A percentile compares a stretch with the other conserved stretches of the same genome.
These are phyloP conservation scores for Cichorium intybus DNA, from an alignment of 140 eudicot species.

Conservation along the genomic window DNA sequence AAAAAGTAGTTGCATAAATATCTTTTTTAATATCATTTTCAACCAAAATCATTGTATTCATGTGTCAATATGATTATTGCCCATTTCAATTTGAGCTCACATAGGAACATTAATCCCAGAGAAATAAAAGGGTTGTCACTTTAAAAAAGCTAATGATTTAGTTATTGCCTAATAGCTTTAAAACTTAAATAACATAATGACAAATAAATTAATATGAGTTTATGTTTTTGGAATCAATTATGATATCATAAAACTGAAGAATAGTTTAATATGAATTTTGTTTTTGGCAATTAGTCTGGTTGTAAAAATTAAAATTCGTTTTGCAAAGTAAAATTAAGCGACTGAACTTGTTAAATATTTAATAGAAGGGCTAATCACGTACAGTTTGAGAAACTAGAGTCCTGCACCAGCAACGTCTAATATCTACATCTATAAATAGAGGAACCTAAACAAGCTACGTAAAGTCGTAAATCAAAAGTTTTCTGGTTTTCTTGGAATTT, in stretches of 20 bases:
- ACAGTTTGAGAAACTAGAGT: background rate
- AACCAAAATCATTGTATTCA: background rate
- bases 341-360: background rate
- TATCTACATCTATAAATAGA: conserved; percentile 1
- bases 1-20: background rate
- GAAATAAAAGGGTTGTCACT: too few species aligned
- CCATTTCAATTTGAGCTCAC: background rate
- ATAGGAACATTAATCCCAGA: too few species aligned
- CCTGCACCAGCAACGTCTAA: background rate
- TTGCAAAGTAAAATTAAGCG: background rate
- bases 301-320: background rate
- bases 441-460: background rate
- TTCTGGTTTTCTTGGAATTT: background rate
- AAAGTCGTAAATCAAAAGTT: background rate
- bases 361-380: background rate
- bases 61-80: background rate
- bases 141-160: background rate
- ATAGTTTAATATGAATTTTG: background rate
- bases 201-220: background rate
- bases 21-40: too few species aligned
- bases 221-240: too few species aligned
- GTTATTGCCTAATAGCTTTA: background rate
- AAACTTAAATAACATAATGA: background rate
- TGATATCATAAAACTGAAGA: too few species aligned
- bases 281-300: background rate